Percentiles rank a stretch among this genome's conserved stretches.
Conservation (phyloP, 805 yeast genomes). For the Candida sphagnicola region DNA sequence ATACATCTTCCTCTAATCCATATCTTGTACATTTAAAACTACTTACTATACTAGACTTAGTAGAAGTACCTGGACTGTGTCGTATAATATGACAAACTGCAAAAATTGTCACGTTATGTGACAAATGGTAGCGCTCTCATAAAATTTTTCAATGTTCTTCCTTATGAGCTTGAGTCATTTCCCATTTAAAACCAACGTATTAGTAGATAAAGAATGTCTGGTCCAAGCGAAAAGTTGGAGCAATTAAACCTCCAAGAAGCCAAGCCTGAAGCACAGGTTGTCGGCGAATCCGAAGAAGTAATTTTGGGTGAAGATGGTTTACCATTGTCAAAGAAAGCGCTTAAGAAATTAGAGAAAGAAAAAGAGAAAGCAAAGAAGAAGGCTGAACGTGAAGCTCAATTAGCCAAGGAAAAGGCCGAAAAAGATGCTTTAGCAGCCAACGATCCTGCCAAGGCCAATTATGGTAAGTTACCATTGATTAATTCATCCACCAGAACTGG, state of each 20-base stretch:
- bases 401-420: constrained; percentile 83
- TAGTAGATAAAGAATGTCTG: constrained; percentile 23
- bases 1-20: no score
- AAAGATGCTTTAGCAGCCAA: constrained; percentile 63
- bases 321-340: constrained; percentile 89
- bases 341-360: constrained; percentile 92
- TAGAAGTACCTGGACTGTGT: no score
- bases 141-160: constrained; percentile 1
- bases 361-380: constrained; percentile 89
- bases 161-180: no score
- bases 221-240: constrained; percentile 22
- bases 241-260: constrained; percentile 16
- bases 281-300: constrained; percentile 18
- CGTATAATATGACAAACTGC: neutral
- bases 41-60: no score
- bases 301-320: constrained; percentile 69
- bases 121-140: neutral
- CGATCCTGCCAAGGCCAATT: constrained; percentile 83
- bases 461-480: constrained; percentile 85
- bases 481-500: constrained; percentile 74
- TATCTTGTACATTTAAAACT: no score
- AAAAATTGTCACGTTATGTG: neutral
- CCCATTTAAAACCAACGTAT: neutral
- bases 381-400: constrained; percentile 85
- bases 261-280: constrained; percentile 13